A percentile compares a stretch with the other conserved stretches of the same genome.
These are phyloP conservation scores for Fusarium domesticum DNA, from an alignment of 2,329 filamentous ascomycete genomes.

Conservation along the genomic window DNA sequence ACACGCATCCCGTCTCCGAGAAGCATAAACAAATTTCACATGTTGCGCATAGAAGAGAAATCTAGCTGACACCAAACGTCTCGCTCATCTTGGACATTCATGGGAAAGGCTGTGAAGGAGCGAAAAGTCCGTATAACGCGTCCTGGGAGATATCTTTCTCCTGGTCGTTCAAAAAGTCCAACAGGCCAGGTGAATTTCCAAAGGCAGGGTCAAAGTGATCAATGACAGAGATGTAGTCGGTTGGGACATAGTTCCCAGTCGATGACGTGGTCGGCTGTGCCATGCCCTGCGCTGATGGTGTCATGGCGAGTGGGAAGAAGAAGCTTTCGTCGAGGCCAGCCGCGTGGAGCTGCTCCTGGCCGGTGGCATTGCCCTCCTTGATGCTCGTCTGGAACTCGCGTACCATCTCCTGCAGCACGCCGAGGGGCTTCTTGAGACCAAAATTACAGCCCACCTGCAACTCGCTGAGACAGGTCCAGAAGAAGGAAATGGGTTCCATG, in stretches of 20 bases:
- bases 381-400: constrained; percentile 31
- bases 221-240: constrained; percentile 23
- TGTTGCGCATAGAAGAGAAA: background rate
- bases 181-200: constrained; percentile 26
- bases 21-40: too few relatives aligned
- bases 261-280: constrained; percentile 12
- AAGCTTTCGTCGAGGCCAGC: constrained; percentile 32
- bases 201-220: constrained; percentile 27
- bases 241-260: constrained; percentile 19
- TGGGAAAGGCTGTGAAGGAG: constrained; percentile 30
- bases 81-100: constrained; percentile 25
- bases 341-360: constrained; percentile 19
- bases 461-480: constrained; percentile 37
- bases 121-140: constrained; percentile 32
- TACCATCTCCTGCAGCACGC: constrained; percentile 34
- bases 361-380: constrained; percentile 25
- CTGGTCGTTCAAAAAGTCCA: constrained; percentile 31
- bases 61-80: constrained; percentile 10
- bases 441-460: constrained; percentile 36
- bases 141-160: constrained; percentile 34
- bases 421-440: constrained; percentile 36
- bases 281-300: constrained; percentile 9
- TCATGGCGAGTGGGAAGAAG: constrained; percentile 31
- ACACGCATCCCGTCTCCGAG: too few relatives aligned
- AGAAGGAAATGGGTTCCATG: constrained; percentile 36